Evolutionary conservation across 768 basidiomycete genomes (phyloP).

Genomic region (Nevesoporus exiguus): DNA sequence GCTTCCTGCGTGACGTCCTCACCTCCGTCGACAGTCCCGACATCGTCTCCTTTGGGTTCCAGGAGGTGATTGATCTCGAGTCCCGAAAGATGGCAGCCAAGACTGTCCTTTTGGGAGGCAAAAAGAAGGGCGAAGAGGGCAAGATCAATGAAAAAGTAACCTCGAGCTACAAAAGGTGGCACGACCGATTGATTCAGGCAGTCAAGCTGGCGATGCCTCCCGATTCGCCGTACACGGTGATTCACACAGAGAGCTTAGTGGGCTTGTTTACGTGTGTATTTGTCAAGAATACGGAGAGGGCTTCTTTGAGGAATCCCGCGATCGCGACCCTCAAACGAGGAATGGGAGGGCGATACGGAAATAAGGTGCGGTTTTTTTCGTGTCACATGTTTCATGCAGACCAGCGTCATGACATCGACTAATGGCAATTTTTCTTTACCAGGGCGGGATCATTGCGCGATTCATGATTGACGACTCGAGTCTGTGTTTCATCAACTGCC

Average conservation of each 20-base stretch:
- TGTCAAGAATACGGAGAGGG: constrained; percentile 63
- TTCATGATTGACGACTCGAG: constrained; percentile 91
- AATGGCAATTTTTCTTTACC: neutral
- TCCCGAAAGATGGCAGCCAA: constrained; percentile 90
- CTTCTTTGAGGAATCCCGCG: constrained; percentile 58
- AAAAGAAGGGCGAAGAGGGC: constrained; percentile 57
- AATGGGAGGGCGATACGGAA: constrained; percentile 90
- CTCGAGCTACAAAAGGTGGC: constrained; percentile 83
- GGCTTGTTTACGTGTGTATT: constrained; percentile 80
- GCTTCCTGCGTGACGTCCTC: constrained; percentile 78
- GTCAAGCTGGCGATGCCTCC: constrained; percentile 73
- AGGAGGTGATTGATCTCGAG: constrained; percentile 96
- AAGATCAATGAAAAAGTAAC: constrained; percentile 76
- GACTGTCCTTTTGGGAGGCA: constrained; percentile 74
- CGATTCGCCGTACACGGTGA: constrained; percentile 71
- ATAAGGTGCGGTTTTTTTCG: constrained; percentile 61
- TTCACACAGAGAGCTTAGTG: constrained; percentile 86
- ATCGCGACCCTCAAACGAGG: constrained; percentile 89
- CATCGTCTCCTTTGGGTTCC: constrained; percentile 91
- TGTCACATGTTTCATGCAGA: too few species aligned
- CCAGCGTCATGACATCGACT: constrained; percentile 2
- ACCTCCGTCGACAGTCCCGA: constrained; percentile 74
- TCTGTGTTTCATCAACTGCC: constrained; percentile 93
- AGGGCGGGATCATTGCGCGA: constrained; percentile 90
- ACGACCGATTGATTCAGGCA: constrained; percentile 70